These are phyloP conservation scores for Coemansia brasiliensis DNA, from an alignment of 192 early-diverging fungal species.

Conservation along the genomic window DNA sequence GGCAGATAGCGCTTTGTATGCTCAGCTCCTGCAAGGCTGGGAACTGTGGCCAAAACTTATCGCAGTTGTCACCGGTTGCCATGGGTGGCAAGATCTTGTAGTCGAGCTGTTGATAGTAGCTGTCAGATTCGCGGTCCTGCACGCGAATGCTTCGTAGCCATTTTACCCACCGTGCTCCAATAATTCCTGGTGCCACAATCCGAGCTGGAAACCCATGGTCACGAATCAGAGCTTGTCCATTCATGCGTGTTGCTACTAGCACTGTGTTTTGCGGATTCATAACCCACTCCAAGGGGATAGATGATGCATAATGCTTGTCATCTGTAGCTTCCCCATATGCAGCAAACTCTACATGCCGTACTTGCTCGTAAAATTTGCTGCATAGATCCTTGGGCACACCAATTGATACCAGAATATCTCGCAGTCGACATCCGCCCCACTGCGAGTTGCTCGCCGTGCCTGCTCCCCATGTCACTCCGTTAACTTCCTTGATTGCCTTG, in stretches of 20 bases:
- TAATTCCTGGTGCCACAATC: conserved; percentile 83
- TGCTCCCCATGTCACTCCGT: conserved; percentile 79
- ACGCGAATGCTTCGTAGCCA: conserved; percentile 70
- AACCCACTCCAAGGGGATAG: conserved; percentile 62
- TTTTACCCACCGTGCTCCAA: conserved; percentile 87
- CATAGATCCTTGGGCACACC: conserved; percentile 58
- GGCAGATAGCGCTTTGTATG: conserved; percentile 73
- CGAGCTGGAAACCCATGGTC: conserved; percentile 90
- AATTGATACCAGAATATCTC: conserved; percentile 68
- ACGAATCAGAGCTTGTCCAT: conserved; percentile 66
- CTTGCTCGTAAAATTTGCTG: conserved; percentile 44
- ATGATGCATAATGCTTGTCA: conserved; percentile 77
- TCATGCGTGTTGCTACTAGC: conserved; percentile 79
- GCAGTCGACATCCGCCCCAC: conserved; percentile 76
- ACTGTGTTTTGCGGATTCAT: conserved; percentile 72
- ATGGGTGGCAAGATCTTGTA: conserved; percentile 83
- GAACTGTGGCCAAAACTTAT: conserved; percentile 49
- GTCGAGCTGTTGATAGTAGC: conserved; percentile 77
- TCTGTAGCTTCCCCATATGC: conserved; percentile 68
- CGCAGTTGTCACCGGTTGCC: conserved; percentile 54
- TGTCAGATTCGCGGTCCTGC: conserved; percentile 58
- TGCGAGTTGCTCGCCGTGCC: conserved; percentile 78
- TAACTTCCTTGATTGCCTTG: conserved; percentile 70
- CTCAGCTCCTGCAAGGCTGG: conserved; percentile 72
- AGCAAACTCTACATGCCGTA: conserved; percentile 64